Conservation (phyloP, 345 rosid species). For the Triadica sebifera region DNA sequence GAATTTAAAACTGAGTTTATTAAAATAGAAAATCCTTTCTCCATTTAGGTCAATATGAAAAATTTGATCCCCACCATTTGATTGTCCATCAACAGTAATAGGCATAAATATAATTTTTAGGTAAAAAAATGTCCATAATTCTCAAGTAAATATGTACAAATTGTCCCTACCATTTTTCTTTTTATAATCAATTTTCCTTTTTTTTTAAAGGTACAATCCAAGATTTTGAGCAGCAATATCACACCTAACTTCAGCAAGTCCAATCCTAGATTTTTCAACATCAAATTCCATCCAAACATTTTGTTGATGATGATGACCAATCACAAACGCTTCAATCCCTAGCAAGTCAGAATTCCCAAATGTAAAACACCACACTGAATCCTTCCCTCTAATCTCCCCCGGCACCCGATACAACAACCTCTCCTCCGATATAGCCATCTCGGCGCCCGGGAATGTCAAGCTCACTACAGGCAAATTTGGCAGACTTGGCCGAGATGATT, state of each 20-base stretch:
- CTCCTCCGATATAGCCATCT: slow-evolving; percentile 61
- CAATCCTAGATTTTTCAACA: slow-evolving; percentile 67
- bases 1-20: too few species aligned
- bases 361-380: slow-evolving; percentile 67
- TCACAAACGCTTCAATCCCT: slow-evolving; percentile 68
- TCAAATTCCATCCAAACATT: slow-evolving; percentile 87
- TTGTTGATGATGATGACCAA: slow-evolving; percentile 79
- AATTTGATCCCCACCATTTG: too few species aligned
- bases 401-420: slow-evolving; percentile 56
- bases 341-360: slow-evolving; percentile 74
- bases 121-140: background rate
- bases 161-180: background rate
- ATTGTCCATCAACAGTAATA: too few species aligned
- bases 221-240: slow-evolving; percentile 57
- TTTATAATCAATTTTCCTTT: background rate
- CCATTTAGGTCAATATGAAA: background rate
- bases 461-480: slow-evolving; percentile 46
- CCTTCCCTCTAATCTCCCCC: slow-evolving; percentile 35
- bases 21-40: too few species aligned
- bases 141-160: background rate
- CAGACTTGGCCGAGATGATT: slow-evolving; percentile 20
- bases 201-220: slow-evolving; percentile 18
- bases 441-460: slow-evolving; percentile 59
- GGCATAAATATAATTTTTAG: too few species aligned
- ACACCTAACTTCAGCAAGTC: slow-evolving; percentile 58